These are phyloP conservation scores for Chlorociboria aeruginascens DNA, from an alignment of 495 filamentous ascomycete species.

Conservation along the genomic window DNA sequence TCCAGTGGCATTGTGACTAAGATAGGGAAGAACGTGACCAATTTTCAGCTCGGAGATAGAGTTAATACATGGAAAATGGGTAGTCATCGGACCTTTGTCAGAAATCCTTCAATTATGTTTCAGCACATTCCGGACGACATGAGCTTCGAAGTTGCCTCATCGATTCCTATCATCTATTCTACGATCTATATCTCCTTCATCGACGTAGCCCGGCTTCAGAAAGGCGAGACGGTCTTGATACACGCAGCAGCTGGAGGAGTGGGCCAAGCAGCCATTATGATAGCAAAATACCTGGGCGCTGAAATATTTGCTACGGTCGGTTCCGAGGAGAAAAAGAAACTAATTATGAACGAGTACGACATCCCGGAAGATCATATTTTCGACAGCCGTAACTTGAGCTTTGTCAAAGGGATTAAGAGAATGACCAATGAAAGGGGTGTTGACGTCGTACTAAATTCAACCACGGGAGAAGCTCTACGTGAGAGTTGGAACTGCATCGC, in stretches of 20 bases:
- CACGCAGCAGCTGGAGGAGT: background rate
- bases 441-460: conserved; percentile 31
- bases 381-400: conserved; percentile 9
- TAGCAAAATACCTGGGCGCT: background rate
- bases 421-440: conserved; percentile 42
- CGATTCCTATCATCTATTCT: conserved; percentile 41
- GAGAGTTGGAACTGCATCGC: background rate
- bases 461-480: background rate
- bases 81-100: background rate
- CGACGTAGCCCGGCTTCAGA: background rate
- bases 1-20: conserved; percentile 13
- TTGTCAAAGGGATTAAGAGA: conserved; percentile 33
- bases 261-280: background rate
- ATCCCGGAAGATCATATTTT: background rate
- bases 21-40: background rate
- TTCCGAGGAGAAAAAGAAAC: background rate
- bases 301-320: background rate
- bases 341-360: background rate
- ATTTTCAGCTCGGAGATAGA: background rate
- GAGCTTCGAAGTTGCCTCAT: conserved; percentile 37
- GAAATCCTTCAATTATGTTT: background rate
- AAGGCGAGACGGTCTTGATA: background rate
- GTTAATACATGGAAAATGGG: background rate
- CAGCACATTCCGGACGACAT: conserved; percentile 36
- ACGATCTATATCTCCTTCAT: conserved; percentile 19